Conservation (phyloP, 2,329 filamentous ascomycete species). For the Chaetomium strumarium region DNA sequence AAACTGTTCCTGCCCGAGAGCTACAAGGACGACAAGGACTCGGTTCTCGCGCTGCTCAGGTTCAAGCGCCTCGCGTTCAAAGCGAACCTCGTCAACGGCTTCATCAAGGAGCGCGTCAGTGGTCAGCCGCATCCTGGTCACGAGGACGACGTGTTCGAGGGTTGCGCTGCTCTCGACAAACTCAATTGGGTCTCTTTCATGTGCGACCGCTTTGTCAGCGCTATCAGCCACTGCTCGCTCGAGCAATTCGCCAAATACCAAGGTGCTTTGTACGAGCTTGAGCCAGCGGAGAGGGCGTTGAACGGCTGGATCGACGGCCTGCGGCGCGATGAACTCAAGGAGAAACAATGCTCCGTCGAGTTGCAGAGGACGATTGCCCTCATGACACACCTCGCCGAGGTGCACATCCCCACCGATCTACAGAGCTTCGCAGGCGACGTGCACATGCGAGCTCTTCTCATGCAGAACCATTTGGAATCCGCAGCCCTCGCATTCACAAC, state of each 20-base stretch:
- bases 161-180: constrained; percentile 78
- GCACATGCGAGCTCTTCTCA: constrained; percentile 67
- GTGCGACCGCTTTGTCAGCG: constrained; percentile 76
- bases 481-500: constrained; percentile 62
- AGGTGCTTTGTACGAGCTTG: constrained; percentile 76
- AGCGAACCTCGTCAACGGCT: constrained; percentile 67
- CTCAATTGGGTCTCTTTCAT: constrained; percentile 77
- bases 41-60: constrained; percentile 78
- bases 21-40: constrained; percentile 74
- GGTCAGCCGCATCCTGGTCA: constrained; percentile 61
- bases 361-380: constrained; percentile 79
- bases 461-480: constrained; percentile 78
- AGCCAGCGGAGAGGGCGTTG: constrained; percentile 82
- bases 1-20: constrained; percentile 83
- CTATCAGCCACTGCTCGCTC: constrained; percentile 71
- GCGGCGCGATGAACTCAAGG: constrained; percentile 77
- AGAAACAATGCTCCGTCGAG: constrained; percentile 74
- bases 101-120: constrained; percentile 72
- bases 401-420: constrained; percentile 65
- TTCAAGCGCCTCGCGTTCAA: constrained; percentile 90
- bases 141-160: constrained; percentile 72
- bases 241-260: constrained; percentile 75
- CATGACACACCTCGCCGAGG: constrained; percentile 78
- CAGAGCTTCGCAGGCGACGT: constrained; percentile 73
- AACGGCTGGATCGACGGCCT: constrained; percentile 84